A percentile compares a stretch with the other conserved stretches of the same genome.
Conservation (phyloP, 495 filamentous ascomycete species). For the Barbatosphaeria neglecta region DNA sequence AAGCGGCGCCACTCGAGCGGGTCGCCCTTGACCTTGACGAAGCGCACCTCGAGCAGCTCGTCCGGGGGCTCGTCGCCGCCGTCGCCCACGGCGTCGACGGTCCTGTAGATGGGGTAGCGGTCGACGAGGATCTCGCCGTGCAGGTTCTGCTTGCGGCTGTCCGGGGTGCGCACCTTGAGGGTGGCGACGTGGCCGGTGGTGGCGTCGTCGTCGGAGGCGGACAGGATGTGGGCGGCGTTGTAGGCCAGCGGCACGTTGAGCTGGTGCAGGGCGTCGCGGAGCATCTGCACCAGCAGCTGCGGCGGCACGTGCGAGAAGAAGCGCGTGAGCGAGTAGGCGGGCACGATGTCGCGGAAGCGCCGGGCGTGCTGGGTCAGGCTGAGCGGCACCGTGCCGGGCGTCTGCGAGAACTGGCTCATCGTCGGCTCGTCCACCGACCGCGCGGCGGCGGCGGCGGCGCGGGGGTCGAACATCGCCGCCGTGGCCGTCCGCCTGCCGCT, state of each 20-base stretch:
- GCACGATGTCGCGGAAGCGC: constrained; percentile 76
- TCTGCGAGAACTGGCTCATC: constrained; percentile 82
- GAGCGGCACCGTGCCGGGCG: constrained; percentile 60
- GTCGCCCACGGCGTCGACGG: constrained; percentile 35
- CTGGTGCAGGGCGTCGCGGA: constrained; percentile 70
- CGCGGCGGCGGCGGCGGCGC: constrained; percentile 45
- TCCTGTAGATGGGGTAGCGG: constrained; percentile 40
- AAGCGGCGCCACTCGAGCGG: constrained; percentile 94
- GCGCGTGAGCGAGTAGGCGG: constrained; percentile 68
- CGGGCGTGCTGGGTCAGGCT: constrained; percentile 76
- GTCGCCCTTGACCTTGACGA: constrained; percentile 91
- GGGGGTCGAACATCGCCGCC: no score
- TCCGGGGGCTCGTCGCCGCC: no score
- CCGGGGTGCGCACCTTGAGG: constrained; percentile 61
- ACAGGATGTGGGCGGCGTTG: constrained; percentile 10
- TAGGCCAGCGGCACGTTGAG: constrained; percentile 66
- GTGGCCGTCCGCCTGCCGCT: no score
- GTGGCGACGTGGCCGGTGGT: constrained; percentile 40
- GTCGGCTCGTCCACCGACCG: constrained; percentile 78
- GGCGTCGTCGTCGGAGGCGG: not conserved
- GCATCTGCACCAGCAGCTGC: constrained; percentile 63
- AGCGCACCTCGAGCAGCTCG: constrained; percentile 74
- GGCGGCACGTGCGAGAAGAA: constrained; percentile 81
- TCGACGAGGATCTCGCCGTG: constrained; percentile 79
- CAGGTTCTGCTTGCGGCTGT: constrained; percentile 67